These are phyloP conservation scores for Fusarium algeriense DNA, from an alignment of 2,329 filamentous ascomycete genomes.

Conservation along the genomic window DNA sequence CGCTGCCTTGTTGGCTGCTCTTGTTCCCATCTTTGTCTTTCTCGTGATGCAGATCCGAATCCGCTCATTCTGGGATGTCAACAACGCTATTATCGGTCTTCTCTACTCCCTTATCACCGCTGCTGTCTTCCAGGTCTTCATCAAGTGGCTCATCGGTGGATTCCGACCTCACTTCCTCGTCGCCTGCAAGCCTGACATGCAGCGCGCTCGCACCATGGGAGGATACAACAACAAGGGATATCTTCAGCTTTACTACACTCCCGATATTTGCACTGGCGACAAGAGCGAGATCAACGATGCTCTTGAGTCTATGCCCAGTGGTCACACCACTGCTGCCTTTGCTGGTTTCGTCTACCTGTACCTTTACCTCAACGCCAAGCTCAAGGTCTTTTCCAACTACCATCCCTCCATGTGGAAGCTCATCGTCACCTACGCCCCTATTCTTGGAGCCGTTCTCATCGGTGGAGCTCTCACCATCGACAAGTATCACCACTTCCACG, in stretches of 20 bases:
- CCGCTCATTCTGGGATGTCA: slow-evolving; percentile 76
- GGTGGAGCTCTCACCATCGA: slow-evolving; percentile 78
- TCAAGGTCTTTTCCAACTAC: slow-evolving; percentile 80
- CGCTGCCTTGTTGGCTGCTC: slow-evolving; percentile 72
- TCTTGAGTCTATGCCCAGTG: slow-evolving; percentile 78
- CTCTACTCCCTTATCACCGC: slow-evolving; percentile 77
- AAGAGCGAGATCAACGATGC: slow-evolving; percentile 73
- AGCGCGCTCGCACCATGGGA: slow-evolving; percentile 22
- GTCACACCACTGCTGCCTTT: slow-evolving; percentile 80
- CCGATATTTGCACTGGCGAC: slow-evolving; percentile 77
- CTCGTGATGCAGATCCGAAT: slow-evolving; percentile 75
- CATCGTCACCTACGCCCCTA: slow-evolving; percentile 71
- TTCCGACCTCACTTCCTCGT: slow-evolving; percentile 78
- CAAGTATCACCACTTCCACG: slow-evolving; percentile 82
- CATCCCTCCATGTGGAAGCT: slow-evolving; percentile 82
- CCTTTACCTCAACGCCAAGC: slow-evolving; percentile 82
- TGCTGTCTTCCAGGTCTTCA: slow-evolving; percentile 81
- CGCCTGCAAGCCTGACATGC: slow-evolving; percentile 71
- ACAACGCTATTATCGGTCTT: slow-evolving; percentile 77
- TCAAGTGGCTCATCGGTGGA: slow-evolving; percentile 81
- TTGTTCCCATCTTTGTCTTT: slow-evolving; percentile 75
- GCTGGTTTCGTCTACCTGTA: slow-evolving; percentile 78
- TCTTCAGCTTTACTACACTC: slow-evolving; percentile 74
- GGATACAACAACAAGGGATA: slow-evolving; percentile 66
- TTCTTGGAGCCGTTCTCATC: slow-evolving; percentile 76